Percentiles rank a stretch among this genome's conserved stretches.
Conservation (phyloP, 2,329 filamentous ascomycete species). For the Aphanocladium album region DNA sequence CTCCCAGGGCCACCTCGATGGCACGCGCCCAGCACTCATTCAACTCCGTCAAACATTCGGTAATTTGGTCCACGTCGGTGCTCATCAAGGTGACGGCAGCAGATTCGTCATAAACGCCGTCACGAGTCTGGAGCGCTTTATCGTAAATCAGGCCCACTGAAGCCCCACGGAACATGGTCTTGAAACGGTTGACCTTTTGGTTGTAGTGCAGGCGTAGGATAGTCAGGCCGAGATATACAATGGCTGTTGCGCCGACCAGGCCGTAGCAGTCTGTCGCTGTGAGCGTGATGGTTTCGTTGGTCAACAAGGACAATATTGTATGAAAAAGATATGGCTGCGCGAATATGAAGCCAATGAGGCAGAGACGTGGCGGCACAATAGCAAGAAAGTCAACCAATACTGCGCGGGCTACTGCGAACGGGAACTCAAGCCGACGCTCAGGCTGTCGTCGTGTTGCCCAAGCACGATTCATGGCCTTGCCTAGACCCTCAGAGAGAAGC, state of each 20-base stretch:
- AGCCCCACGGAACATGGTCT: slow-evolving; percentile 20
- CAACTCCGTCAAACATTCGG: slow-evolving; percentile 13
- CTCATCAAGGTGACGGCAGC: slow-evolving; percentile 16
- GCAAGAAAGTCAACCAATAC: not conserved
- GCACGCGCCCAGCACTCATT: slow-evolving; percentile 19
- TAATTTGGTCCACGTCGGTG: slow-evolving; percentile 14
- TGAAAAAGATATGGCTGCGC: slow-evolving; percentile 16
- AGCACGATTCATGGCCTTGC: slow-evolving; percentile 5
- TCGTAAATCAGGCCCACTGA: slow-evolving; percentile 17
- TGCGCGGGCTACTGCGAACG: slow-evolving; percentile 3
- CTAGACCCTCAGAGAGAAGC: slow-evolving; percentile 11
- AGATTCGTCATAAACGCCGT: slow-evolving; percentile 15
- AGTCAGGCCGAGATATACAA: slow-evolving; percentile 20
- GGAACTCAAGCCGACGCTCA: slow-evolving; percentile 9
- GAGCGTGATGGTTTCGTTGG: not conserved
- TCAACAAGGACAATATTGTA: not conserved
- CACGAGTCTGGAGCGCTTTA: slow-evolving; percentile 16
- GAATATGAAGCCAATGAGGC: slow-evolving; percentile 11
- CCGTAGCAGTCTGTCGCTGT: slow-evolving; percentile 11
- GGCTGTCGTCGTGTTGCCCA: slow-evolving; percentile 13
- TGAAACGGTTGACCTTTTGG: slow-evolving; percentile 18
- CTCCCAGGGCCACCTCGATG: slow-evolving; percentile 17
- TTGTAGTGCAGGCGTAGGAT: slow-evolving; percentile 15
- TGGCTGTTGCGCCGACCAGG: slow-evolving; percentile 16
- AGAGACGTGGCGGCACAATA: slow-evolving; percentile 5